Evolutionary conservation across 306 rosid genomes (phyloP).

Genomic region (Rosa lucieae): DNA sequence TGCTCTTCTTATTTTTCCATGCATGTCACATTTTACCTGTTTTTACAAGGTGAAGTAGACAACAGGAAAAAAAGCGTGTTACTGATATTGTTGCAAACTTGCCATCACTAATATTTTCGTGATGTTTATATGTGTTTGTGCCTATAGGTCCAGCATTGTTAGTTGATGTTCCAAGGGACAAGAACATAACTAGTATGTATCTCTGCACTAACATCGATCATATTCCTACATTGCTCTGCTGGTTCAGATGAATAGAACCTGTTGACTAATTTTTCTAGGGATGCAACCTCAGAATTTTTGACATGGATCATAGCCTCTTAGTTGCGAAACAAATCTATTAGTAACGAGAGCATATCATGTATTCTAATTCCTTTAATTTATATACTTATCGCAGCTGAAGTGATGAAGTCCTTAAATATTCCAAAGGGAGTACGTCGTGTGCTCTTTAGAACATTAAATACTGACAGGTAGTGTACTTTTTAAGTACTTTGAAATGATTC

Average conservation of each 20-base stretch:
- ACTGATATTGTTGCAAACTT: not conserved
- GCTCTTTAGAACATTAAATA: conserved; percentile 81
- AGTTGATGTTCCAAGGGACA: conserved; percentile 80
- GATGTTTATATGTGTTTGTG: conserved; percentile 19
- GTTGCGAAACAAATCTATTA: not conserved
- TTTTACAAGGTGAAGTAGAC: not conserved
- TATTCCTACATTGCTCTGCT: not conserved
- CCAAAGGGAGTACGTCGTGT: conserved; percentile 77
- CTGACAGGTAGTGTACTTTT: conserved; percentile 46
- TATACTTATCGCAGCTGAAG: conserved; percentile 59
- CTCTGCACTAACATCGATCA: not conserved
- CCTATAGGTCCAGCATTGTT: conserved; percentile 68
- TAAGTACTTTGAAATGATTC: not conserved
- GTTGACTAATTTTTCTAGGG: not conserved
- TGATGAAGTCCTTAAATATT: conserved; percentile 73
- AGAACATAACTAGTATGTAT: conserved; percentile 76
- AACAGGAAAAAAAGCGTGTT: not conserved
- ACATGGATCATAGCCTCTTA: not conserved
- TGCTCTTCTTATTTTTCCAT: not conserved
- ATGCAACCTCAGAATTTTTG: not conserved
- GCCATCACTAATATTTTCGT: not conserved
- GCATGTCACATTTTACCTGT: not conserved
- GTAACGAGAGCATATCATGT: not conserved
- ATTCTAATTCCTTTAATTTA: not conserved
- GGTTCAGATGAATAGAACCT: not conserved